Percentiles rank a stretch among this genome's conserved stretches.
phyloP scores from a whole-genome alignment of 768 basidiomycete genomes.

The Cystofilobasidium macerans region DNA sequence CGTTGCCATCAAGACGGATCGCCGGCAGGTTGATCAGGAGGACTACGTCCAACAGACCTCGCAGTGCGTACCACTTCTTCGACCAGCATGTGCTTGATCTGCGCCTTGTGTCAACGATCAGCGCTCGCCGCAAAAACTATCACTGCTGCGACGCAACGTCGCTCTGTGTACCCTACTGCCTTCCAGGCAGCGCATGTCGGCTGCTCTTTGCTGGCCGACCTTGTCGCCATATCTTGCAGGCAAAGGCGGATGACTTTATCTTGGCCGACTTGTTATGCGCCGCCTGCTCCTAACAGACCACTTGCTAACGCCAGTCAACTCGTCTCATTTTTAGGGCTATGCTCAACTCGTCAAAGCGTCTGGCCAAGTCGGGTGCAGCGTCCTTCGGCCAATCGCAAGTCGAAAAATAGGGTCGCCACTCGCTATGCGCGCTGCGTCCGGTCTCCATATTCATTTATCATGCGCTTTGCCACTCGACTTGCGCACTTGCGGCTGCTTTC shows the following conservation, averaged over 20 bases:
- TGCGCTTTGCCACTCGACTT: too few relatives aligned
- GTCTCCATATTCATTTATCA: too few relatives aligned
- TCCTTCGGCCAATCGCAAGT: background rate
- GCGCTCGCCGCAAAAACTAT: background rate
- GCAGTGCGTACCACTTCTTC: background rate
- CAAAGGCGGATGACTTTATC: too few relatives aligned
- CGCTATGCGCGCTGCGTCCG: too few relatives aligned
- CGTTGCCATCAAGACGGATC: conserved; percentile 3
- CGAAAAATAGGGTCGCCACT: too few relatives aligned
- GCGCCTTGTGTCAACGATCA: background rate
- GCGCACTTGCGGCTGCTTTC: too few relatives aligned
- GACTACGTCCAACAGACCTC: background rate
- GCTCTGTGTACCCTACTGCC: background rate
- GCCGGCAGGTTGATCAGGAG: background rate
- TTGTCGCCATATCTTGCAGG: too few relatives aligned
- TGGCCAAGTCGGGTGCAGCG: background rate
- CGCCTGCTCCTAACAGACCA: background rate
- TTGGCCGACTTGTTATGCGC: background rate
- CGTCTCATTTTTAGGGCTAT: background rate
- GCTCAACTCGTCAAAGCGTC: conserved; percentile 8
- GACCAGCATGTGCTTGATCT: background rate
- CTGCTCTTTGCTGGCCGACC: too few relatives aligned
- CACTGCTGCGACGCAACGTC: background rate
- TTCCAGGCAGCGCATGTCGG: background rate
- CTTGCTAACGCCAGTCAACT: background rate